phyloP scores from a whole-genome alignment of 352 stramenopile genomes.

The Globisporangium okanoganense region DNA sequence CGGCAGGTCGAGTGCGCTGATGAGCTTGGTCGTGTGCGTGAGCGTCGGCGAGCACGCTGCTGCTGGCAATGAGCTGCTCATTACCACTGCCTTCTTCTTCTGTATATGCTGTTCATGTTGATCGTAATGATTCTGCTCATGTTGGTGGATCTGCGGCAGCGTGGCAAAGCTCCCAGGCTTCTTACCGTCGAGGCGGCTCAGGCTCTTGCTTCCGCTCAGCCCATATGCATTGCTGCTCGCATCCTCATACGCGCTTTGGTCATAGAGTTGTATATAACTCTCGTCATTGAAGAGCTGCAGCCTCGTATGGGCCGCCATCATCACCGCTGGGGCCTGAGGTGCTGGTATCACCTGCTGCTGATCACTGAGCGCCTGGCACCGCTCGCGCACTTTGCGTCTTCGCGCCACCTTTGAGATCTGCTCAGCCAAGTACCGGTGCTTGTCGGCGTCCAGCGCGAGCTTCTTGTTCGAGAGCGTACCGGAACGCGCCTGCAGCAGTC shows the following conservation, averaged over 20 bases:
- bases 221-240: neutral
- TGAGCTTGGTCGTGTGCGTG: slow-evolving; percentile 36
- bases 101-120: neutral
- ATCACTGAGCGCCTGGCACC: slow-evolving; percentile 18
- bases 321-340: neutral
- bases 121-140: neutral
- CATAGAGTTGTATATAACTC: neutral
- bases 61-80: neutral
- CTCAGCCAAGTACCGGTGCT: slow-evolving; percentile 41
- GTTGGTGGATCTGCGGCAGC: slow-evolving; percentile 6
- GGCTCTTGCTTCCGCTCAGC: slow-evolving; percentile 7
- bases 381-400: slow-evolving; percentile 35
- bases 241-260: neutral
- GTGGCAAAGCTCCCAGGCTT: neutral
- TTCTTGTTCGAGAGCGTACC: slow-evolving; percentile 38
- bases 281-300: neutral
- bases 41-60: slow-evolving; percentile 27
- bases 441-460: slow-evolving; percentile 39
- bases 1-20: slow-evolving; percentile 36
- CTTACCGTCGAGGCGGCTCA: slow-evolving; percentile 8
- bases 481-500: slow-evolving; percentile 29
- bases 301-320: neutral
- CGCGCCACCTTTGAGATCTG: slow-evolving; percentile 55
- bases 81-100: neutral
- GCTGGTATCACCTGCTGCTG: neutral